phyloP scores from a whole-genome alignment of 257 asterid genomes.

The Catharanthus roseus region DNA sequence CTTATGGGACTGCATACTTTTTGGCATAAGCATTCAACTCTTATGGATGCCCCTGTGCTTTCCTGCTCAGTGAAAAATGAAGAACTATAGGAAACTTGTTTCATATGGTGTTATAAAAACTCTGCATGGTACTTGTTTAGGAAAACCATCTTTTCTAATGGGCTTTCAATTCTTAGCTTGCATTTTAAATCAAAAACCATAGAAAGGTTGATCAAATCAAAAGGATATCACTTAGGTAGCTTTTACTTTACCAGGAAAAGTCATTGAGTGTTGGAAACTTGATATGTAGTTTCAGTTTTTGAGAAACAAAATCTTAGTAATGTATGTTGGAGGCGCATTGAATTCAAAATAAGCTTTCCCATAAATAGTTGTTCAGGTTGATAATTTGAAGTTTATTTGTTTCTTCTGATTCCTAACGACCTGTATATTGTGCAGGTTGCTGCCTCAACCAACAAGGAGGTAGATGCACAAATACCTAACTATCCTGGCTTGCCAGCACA shows the following conservation, averaged over 20 bases:
- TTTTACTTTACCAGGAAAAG: neutral
- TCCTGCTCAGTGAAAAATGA: neutral
- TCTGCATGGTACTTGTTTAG: neutral
- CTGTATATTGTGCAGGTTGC: slow-evolving; percentile 50
- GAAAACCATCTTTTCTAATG: neutral
- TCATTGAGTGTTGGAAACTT: neutral
- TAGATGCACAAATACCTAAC: slow-evolving; percentile 68
- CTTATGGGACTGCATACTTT: neutral
- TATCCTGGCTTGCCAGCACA: slow-evolving; percentile 93
- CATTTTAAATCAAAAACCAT: neutral
- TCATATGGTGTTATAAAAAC: neutral
- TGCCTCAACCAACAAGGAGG: slow-evolving; percentile 94
- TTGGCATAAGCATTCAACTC: neutral
- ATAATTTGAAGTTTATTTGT: neutral
- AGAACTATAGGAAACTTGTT: neutral
- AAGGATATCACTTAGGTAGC: neutral
- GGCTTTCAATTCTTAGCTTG: neutral
- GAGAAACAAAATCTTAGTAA: neutral
- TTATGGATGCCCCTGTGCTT: neutral
- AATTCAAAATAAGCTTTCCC: neutral
- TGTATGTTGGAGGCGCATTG: neutral
- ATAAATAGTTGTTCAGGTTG: neutral
- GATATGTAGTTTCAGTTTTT: neutral
- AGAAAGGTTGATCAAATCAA: neutral
- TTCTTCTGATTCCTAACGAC: neutral